These are phyloP conservation scores for Nannizzia gypsea DNA, from an alignment of 2,329 filamentous ascomycete genomes.

Conservation along the genomic window DNA sequence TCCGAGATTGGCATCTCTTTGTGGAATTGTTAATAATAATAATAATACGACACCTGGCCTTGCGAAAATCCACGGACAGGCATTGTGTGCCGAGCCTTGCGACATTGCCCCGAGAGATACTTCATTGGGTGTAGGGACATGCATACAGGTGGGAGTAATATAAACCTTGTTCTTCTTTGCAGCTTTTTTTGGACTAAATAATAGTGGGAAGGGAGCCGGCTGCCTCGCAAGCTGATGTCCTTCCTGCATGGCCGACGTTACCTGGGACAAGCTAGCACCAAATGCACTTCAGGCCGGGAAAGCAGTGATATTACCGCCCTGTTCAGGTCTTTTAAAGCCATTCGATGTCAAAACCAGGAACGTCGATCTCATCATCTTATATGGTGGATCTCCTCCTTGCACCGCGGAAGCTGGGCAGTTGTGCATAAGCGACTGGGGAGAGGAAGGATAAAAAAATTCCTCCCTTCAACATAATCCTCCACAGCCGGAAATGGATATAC, in stretches of 20 bases:
- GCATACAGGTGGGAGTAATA: background rate
- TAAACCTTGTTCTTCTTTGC: conserved; percentile 2
- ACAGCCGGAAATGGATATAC: conserved; percentile 1
- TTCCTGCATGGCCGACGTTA: background rate
- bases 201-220: background rate
- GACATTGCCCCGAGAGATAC: conserved; percentile 2
- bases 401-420: conserved; percentile 2
- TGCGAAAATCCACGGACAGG: background rate
- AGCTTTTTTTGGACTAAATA: background rate
- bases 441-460: background rate
- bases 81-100: conserved; percentile 3
- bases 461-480: background rate
- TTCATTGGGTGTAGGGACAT: background rate
- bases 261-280: conserved; percentile 1
- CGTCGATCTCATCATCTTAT: background rate
- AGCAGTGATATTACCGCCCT: background rate
- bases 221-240: background rate
- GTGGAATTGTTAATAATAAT: background rate
- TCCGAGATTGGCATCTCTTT: conserved; percentile 2
- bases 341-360: background rate
- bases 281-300: background rate
- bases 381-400: background rate
- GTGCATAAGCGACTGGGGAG: background rate
- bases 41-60: background rate
- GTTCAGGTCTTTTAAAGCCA: background rate